These are phyloP conservation scores for Phytophthora brassicae DNA, from an alignment of 352 stramenopile genomes.

Conservation along the genomic window DNA sequence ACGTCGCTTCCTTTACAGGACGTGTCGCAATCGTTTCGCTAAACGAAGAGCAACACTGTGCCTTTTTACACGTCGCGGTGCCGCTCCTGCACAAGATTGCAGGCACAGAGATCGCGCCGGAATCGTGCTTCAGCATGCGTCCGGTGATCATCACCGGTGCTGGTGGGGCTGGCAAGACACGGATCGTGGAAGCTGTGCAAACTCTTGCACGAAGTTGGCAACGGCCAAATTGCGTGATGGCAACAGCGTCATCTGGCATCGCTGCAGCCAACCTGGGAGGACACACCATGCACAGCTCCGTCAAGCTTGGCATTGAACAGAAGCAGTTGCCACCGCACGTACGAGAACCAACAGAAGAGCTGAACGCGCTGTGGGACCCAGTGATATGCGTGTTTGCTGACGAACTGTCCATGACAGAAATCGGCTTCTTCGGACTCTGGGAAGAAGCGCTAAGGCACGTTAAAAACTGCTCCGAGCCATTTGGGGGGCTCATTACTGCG, in stretches of 20 bases:
- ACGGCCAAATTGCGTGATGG: slow-evolving; percentile 1
- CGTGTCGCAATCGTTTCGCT: neutral
- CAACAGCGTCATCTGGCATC: slow-evolving; percentile 16
- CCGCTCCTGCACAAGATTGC: slow-evolving; percentile 11
- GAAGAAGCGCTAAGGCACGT: slow-evolving; percentile 23
- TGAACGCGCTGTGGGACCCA: slow-evolving; percentile 15
- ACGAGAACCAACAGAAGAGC: slow-evolving; percentile 17
- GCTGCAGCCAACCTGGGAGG: slow-evolving; percentile 17
- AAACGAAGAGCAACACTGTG: slow-evolving; percentile 2
- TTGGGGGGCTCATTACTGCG: slow-evolving; percentile 6
- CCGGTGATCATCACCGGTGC: neutral
- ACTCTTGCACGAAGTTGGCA: slow-evolving; percentile 1
- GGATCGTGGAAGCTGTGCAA: slow-evolving; percentile 16
- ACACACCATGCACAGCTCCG: slow-evolving; percentile 24
- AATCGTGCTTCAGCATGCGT: neutral
- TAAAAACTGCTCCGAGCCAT: slow-evolving; percentile 18
- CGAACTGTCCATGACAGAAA: slow-evolving; percentile 27
- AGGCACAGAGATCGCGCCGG: neutral
- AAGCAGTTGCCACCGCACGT: slow-evolving; percentile 4
- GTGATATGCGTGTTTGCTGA: slow-evolving; percentile 24
- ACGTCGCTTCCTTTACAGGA: neutral
- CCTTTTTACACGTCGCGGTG: slow-evolving; percentile 5
- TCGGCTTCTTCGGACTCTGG: slow-evolving; percentile 30
- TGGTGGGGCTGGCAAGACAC: neutral
- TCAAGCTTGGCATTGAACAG: neutral